A percentile compares a stretch with the other conserved stretches of the same genome.
Conservation (phyloP, 331 rosid species). For the Spiraea crenata region DNA sequence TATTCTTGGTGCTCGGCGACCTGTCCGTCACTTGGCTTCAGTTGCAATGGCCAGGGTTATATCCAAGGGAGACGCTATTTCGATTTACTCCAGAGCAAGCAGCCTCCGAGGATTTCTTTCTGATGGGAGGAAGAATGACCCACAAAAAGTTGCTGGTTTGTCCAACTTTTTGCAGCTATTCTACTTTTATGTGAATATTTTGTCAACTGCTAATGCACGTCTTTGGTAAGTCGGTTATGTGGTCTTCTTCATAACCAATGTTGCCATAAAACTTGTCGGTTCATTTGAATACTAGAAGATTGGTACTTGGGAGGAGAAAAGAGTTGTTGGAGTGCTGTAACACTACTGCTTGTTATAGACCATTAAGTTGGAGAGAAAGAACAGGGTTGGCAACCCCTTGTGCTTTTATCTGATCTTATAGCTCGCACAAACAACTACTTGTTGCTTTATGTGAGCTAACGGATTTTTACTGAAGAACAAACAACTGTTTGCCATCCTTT, state of each 20-base stretch:
- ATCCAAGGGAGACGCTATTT: constrained; percentile 83
- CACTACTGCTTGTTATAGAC: background rate
- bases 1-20: constrained; percentile 88
- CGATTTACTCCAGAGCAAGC: constrained; percentile 90
- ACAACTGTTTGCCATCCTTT: constrained; percentile 1
- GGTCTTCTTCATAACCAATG: background rate
- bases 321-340: background rate
- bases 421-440: background rate
- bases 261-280: background rate
- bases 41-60: constrained; percentile 85
- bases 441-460: background rate
- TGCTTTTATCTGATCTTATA: background rate
- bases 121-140: constrained; percentile 81
- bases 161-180: constrained; percentile 10
- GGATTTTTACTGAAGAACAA: background rate
- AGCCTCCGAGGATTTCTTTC: constrained; percentile 95
- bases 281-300: constrained; percentile 4
- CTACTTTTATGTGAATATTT: background rate
- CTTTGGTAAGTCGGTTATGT: background rate
- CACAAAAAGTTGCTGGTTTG: constrained; percentile 87
- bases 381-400: background rate
- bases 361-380: background rate
- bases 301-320: background rate
- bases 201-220: background rate
- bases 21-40: constrained; percentile 94